Evolutionary conservation across 2,329 filamentous ascomycete species (phyloP).

Genomic region (Aspergillus chevalieri): DNA sequence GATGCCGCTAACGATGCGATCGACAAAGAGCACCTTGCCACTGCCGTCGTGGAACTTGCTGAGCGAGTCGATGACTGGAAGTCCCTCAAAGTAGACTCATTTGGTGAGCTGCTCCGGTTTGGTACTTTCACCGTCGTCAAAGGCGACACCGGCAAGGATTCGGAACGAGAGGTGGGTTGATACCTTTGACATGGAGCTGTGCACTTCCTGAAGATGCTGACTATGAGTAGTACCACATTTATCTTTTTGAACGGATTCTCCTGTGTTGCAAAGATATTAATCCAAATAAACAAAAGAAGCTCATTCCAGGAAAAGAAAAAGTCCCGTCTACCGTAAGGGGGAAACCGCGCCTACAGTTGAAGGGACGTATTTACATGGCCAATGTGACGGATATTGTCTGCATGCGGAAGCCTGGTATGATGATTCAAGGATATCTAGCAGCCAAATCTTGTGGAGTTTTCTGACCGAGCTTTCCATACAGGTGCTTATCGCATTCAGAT

Average conservation of each 20-base stretch:
- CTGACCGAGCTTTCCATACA: constrained; percentile 31
- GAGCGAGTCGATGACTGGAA: constrained; percentile 94
- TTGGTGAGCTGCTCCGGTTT: constrained; percentile 80
- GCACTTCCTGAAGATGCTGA: neutral
- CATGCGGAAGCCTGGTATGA: constrained; percentile 73
- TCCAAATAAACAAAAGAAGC: constrained; percentile 68
- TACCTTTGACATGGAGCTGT: neutral
- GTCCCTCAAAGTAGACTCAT: constrained; percentile 80
- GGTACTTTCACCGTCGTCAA: constrained; percentile 91
- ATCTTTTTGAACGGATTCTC: constrained; percentile 90
- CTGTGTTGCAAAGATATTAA: constrained; percentile 95
- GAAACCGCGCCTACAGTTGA: constrained; percentile 75
- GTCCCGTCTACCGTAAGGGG: constrained; percentile 63
- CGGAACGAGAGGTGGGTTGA: constrained; percentile 74
- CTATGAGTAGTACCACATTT: constrained; percentile 76
- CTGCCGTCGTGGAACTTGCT: constrained; percentile 76
- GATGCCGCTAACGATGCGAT: constrained; percentile 86
- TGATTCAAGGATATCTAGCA: no score
- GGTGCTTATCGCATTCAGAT: constrained; percentile 94
- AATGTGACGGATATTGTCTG: constrained; percentile 95
- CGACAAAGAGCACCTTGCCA: constrained; percentile 74
- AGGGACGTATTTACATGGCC: constrained; percentile 97
- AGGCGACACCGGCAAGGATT: constrained; percentile 66
- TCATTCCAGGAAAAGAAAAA: constrained; percentile 62
- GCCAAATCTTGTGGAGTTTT: neutral